These are phyloP conservation scores for Pugionium dolabratum DNA, from an alignment of 345 rosid species.

Conservation along the genomic window DNA sequence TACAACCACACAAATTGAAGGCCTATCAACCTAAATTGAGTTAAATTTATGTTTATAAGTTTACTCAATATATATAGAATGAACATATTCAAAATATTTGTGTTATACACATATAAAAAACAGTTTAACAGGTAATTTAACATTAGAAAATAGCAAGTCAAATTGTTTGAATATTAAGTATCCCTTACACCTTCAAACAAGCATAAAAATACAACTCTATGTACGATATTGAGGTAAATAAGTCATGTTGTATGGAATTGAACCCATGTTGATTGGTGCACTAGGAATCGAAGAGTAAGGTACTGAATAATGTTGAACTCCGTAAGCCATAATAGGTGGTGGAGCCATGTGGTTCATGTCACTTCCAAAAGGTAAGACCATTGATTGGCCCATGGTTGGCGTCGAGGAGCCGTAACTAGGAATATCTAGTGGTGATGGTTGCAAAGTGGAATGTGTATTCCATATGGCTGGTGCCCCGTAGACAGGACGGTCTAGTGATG, in stretches of 20 bases:
- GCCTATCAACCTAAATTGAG: too few relatives aligned
- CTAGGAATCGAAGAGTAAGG: constrained; percentile 57
- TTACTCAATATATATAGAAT: too few relatives aligned
- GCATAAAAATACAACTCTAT: constrained; percentile 15
- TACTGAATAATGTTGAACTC: constrained; percentile 49
- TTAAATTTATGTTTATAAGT: too few relatives aligned
- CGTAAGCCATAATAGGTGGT: constrained; percentile 54
- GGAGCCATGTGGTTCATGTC: constrained; percentile 61
- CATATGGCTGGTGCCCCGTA: constrained; percentile 16
- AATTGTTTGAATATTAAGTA: neutral
- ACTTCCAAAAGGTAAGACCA: constrained; percentile 79
- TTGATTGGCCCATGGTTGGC: constrained; percentile 62
- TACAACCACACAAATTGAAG: too few relatives aligned
- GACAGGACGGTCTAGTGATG: neutral
- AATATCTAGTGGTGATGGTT: constrained; percentile 43
- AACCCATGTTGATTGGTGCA: constrained; percentile 62
- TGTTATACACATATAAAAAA: neutral
- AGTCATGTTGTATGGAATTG: constrained; percentile 59
- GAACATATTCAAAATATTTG: too few relatives aligned
- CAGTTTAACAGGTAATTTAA: too few relatives aligned
- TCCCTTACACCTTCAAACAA: neutral
- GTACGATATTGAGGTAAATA: constrained; percentile 48
- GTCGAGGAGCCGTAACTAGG: constrained; percentile 43
- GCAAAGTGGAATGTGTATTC: constrained; percentile 9
- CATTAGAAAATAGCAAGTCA: neutral